Conservation (phyloP, 208 protist species). For the Acanthamoeba castellanii region DNA sequence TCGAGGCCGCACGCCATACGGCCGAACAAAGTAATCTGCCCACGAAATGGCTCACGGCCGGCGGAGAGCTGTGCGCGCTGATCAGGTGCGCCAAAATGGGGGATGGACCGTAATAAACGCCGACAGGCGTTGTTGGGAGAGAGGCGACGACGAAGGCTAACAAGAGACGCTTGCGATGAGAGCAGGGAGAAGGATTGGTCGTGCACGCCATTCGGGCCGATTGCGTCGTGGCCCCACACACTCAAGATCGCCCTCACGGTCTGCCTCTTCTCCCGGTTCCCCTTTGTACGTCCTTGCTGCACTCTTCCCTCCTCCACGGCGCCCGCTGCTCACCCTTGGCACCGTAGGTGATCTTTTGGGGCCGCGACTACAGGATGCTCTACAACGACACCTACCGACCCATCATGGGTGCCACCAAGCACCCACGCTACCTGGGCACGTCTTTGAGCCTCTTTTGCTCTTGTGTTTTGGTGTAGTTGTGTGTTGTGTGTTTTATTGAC, state of each 20-base stretch:
- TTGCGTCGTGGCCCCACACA: constrained; percentile 8
- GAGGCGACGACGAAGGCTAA: too few relatives aligned
- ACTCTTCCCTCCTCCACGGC: neutral
- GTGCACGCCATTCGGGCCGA: constrained; percentile 7
- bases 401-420: constrained; percentile 28
- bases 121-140: too few relatives aligned
- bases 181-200: constrained; percentile 38
- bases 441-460: too few relatives aligned
- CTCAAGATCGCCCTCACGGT: constrained; percentile 37
- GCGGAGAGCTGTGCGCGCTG: neutral
- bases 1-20: too few relatives aligned
- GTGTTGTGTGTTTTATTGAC: neutral
- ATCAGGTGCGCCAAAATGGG: neutral
- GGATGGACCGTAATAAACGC: too few relatives aligned
- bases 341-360: constrained; percentile 32
- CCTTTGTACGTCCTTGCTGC: neutral
- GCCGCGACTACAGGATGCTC: constrained; percentile 8
- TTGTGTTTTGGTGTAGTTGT: neutral
- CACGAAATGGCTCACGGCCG: neutral
- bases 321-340: neutral
- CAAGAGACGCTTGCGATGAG: neutral
- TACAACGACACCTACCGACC: constrained; percentile 49
- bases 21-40: neutral
- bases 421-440: constrained; percentile 4
- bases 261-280: constrained; percentile 34